phyloP scores from a whole-genome alignment of 148 eudicot species.

The Arbutus unedo region DNA sequence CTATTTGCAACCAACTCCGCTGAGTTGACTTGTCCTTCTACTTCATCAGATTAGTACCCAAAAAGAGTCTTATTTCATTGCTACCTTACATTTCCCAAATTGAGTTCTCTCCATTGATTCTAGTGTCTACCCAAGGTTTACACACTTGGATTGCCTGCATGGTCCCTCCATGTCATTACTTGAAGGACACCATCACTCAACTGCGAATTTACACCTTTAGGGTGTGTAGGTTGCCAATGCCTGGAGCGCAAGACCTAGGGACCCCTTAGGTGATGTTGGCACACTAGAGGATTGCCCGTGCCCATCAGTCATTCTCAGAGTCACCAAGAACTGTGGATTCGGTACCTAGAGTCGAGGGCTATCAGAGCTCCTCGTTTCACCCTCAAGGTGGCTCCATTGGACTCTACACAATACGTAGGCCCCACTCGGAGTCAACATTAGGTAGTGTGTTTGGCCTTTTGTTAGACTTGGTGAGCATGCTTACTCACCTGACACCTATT shows the following conservation, averaged over 20 bases:
- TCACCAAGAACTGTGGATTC: neutral
- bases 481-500: neutral
- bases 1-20: neutral
- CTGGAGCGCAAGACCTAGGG: neutral
- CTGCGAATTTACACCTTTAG: neutral
- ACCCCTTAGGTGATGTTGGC: neutral
- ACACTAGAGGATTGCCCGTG: neutral
- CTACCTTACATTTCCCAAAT: neutral
- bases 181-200: neutral
- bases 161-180: neutral
- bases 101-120: neutral
- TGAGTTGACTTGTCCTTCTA: neutral
- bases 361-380: neutral
- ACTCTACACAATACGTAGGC: neutral
- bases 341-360: neutral
- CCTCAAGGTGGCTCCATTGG: neutral
- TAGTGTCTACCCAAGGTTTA: neutral
- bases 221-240: neutral
- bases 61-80: neutral
- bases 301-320: neutral
- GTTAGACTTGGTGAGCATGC: neutral
- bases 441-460: neutral
- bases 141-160: neutral
- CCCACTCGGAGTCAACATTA: neutral
- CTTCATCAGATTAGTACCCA: neutral